Conservation (phyloP, 2,329 filamentous ascomycete species). For the Verticillium longisporum region DNA sequence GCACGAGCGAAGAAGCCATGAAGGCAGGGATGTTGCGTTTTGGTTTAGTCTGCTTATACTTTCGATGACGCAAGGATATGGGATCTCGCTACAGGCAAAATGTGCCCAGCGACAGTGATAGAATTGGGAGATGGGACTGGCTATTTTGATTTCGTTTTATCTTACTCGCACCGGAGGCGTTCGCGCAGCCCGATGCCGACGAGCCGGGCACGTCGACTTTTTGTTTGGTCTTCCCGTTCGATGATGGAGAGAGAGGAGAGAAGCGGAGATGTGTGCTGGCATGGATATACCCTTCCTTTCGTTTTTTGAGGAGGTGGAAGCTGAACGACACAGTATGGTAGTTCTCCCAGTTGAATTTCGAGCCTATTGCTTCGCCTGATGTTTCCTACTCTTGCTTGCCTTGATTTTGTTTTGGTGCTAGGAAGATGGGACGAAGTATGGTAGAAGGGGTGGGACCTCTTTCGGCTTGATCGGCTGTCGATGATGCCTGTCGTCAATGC, state of each 20-base stretch:
- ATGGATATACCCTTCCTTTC: constrained; percentile 9
- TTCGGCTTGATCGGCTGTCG: neutral
- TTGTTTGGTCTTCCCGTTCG: neutral
- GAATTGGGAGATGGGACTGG: neutral
- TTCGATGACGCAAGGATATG: constrained; percentile 1
- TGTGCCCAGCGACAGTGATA: neutral
- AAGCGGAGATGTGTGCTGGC: constrained; percentile 6
- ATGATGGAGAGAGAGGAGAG: neutral
- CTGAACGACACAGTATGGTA: neutral
- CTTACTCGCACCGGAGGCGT: constrained; percentile 1
- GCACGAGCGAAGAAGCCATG: neutral
- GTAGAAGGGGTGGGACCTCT: neutral
- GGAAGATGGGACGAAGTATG: neutral
- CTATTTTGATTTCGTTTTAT: constrained; percentile 4
- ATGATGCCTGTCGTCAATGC: neutral
- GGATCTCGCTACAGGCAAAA: neutral
- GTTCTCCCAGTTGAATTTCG: neutral
- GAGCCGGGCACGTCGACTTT: neutral
- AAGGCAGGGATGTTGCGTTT: neutral
- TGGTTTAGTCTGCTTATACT: neutral
- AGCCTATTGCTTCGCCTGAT: neutral
- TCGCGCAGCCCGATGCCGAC: neutral
- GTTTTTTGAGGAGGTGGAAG: neutral
- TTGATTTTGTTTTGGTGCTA: neutral
- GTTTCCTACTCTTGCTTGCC: neutral